Evolutionary conservation across 1,284 basidiomycete genomes (phyloP), one percentile per base, ranked within the genome.

Genomic region (Tylopilus orsonianus): DNA sequence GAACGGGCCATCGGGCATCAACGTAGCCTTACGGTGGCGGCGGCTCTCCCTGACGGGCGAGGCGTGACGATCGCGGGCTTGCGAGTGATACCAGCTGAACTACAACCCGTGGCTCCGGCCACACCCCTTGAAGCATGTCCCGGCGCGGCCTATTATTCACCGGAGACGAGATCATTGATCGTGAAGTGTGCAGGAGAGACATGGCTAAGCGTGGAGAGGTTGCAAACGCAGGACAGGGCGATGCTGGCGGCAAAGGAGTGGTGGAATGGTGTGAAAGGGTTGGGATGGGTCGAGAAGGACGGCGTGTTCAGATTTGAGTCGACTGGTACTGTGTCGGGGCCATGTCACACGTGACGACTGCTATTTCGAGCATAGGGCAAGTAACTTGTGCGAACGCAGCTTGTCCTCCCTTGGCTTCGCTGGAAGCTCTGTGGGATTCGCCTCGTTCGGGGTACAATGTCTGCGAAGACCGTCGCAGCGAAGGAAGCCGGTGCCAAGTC

Each of bases 1-100:
- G 76, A 86, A 59, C 75, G 83, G n/a, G 92, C 81, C 0, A 79
- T 93, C 35, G 75, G 59, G 6, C 59, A 65, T 27, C 59, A 65
- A n/a, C 60, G 59, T 26, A 59, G 24, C 30, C 62, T 59, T 5
- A 60, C 44, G 75, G 78, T 83, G n/a, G 71, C 68, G 8, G 71
- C 73, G 0, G 70, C 66, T 45, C 64, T 81, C 12, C 67, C 69
- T 12, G 69, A 70, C 16, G 69, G 70, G 3, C 74, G 73, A 44
- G 69, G 73, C 5, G 64, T 65, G 26, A 40, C 37, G 10, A 50
- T 69, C 26, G 50, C 53, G 30, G 64, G 58, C 13, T 33, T 61
- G 32, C 60, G 39, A 36, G 44, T 43, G 20, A 41, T 53, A 13
- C 20, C 52, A 9, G 13, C 32, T 4, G 56, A 60, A 32, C 20